Evolutionary conservation across 2,329 filamentous ascomycete species (phyloP), one percentile per base, ranked within the genome.

Genomic region (Trichoderma hamatum): DNA sequence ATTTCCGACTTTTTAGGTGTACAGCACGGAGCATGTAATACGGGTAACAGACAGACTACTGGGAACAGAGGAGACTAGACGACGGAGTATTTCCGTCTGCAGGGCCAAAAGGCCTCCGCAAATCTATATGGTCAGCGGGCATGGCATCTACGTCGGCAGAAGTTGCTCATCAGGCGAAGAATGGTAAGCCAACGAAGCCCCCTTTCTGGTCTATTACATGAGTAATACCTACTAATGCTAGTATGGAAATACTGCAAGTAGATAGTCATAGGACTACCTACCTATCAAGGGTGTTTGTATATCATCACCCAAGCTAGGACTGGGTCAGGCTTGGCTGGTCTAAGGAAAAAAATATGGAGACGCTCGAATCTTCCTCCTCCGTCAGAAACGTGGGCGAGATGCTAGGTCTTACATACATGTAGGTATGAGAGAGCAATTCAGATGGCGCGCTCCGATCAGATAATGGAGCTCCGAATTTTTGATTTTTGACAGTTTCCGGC

Each of bases 321-420:
- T 16, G 32, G n/a, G n/a, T n/a, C n/a, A n/a, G n/a, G 16, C 11
- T 19, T 28, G 16, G 21, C 36, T 16, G 34, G 56, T 19, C 14
- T 3, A 43, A 19, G n/a, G 39, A 51, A 62, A 16, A 61, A 34
- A 62, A 30, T 21, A n/a, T 51, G 59, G 43, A 62, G 43, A 34
- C 39, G 16, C 32, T 32, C 30, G 28, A 14, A 14, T 61, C 28
- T 49, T 28, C 6, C 9, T n/a, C 16, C 46, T 49, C 58, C 39
- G 59, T n/a, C 24, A 49, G 46, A 43, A 51, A 62, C 59, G 59
- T 61, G 59, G 59, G 59, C n/a, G 26, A 30, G 59, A 49, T 46
- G 39, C 39, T 49, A 30, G 21, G 59, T 24, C 39, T 43, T 43
- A 24, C 46, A 24, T 21, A 21, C 24, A 24, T n/a, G 21, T 36